A percentile compares a stretch with the other conserved stretches of the same genome.
phyloP scores from a whole-genome alignment of 495 filamentous ascomycete genomes.

The Penicillium samsonianum region DNA sequence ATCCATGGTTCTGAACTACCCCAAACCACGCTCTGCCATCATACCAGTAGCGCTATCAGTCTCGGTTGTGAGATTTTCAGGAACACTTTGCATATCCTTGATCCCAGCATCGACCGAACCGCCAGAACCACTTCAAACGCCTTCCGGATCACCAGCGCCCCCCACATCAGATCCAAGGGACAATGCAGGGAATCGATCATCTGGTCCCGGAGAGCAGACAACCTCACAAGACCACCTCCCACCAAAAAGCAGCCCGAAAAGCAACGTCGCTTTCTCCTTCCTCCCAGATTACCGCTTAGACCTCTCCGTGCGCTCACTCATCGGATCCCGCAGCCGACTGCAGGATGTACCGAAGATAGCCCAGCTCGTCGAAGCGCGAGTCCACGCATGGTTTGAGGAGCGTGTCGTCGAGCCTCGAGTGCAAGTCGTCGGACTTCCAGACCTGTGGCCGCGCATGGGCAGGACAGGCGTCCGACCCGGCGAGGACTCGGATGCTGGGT shows the following conservation, averaged over 20 bases:
- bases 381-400: slow-evolving; percentile 97
- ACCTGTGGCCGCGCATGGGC: slow-evolving; percentile 84
- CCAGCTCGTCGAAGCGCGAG: slow-evolving; percentile 83
- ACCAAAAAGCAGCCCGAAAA: slow-evolving; percentile 55
- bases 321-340: slow-evolving; percentile 85
- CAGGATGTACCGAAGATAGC: slow-evolving; percentile 98
- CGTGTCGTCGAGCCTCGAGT: slow-evolving; percentile 93
- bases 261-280: slow-evolving; percentile 91
- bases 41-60: slow-evolving; percentile 90
- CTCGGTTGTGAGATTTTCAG: slow-evolving; percentile 88
- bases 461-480: slow-evolving; percentile 47
- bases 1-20: slow-evolving; percentile 90
- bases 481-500: slow-evolving; percentile 47
- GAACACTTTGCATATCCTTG: slow-evolving; percentile 89
- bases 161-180: slow-evolving; percentile 20
- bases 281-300: slow-evolving; percentile 94
- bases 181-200: slow-evolving; percentile 8
- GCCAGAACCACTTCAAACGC: slow-evolving; percentile 44
- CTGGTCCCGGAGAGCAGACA: slow-evolving; percentile 21
- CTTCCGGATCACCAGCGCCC: slow-evolving; percentile 35
- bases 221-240: slow-evolving; percentile 18
- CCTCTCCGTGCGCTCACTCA: slow-evolving; percentile 82
- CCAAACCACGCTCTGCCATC: slow-evolving; percentile 84
- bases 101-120: slow-evolving; percentile 61
- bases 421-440: slow-evolving; percentile 90